A percentile compares a stretch with the other conserved stretches of the same genome.
phyloP scores from a whole-genome alignment of 2,329 filamentous ascomycete species.

The Talaromyces piceae region DNA sequence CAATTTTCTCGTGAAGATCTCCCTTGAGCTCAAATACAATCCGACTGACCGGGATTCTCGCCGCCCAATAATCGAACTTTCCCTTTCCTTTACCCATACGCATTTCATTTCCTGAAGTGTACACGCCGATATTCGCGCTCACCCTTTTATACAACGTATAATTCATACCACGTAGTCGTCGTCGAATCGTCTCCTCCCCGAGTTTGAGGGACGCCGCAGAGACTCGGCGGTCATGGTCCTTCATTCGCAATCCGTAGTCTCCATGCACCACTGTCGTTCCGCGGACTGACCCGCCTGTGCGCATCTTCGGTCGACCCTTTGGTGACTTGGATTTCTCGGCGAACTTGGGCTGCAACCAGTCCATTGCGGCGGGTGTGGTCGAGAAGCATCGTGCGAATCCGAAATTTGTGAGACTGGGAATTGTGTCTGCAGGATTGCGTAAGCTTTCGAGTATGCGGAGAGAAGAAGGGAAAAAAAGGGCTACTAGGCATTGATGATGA shows the following conservation, averaged over 20 bases:
- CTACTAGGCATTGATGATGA: neutral
- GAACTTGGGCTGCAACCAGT: slow-evolving; percentile 76
- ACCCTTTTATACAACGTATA: slow-evolving; percentile 90
- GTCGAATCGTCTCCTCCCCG: slow-evolving; percentile 89
- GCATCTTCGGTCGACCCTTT: slow-evolving; percentile 80
- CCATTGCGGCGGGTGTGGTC: slow-evolving; percentile 53
- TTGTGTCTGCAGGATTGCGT: slow-evolving; percentile 16
- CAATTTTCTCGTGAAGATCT: slow-evolving; percentile 87
- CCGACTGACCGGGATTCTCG: slow-evolving; percentile 81
- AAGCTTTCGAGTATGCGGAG: neutral
- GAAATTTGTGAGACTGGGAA: slow-evolving; percentile 19
- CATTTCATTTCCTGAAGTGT: slow-evolving; percentile 89
- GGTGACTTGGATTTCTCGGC: slow-evolving; percentile 79
- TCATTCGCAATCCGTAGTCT: slow-evolving; percentile 89
- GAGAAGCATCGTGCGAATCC: slow-evolving; percentile 60
- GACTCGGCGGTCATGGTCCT: slow-evolving; percentile 85
- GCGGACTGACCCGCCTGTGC: slow-evolving; percentile 82
- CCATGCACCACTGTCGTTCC: slow-evolving; percentile 96
- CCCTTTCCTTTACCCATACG: slow-evolving; percentile 99
- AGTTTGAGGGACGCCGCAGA: slow-evolving; percentile 79
- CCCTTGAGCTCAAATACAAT: slow-evolving; percentile 90
- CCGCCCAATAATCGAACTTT: slow-evolving; percentile 93
- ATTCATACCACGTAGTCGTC: slow-evolving; percentile 78
- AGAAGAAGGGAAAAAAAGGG: neutral
- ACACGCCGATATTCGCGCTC: slow-evolving; percentile 88